Evolutionary conservation across 2,329 filamentous ascomycete genomes (phyloP), one percentile per base, ranked within the genome.

Genomic region (Hortaea sp.): DNA sequence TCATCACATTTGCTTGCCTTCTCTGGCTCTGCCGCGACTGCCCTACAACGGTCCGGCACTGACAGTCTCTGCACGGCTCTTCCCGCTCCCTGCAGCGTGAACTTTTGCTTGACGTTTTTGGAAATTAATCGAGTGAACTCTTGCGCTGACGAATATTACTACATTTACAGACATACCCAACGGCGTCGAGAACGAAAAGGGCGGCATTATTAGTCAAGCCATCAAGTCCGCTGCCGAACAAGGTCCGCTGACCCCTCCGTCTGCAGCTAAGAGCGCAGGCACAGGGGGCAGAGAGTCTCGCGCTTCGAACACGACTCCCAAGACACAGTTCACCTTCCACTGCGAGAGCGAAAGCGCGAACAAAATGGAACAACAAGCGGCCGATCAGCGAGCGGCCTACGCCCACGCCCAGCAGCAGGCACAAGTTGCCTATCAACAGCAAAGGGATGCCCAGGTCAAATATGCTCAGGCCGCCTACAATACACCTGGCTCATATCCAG

Each of bases 251-350:
- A 73, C 78, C 2, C 71, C 75, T 10, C 65, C 68, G 20, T 35
- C 32, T n/a, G 32, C 32, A 9, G 32, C 73, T 56, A 46, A 32
- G 10, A 11, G n/a, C 40, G 49, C 48, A 45, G 84, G 82, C 10
- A 82, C 88, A 61, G 85, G 90, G 61, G 92, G 88, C 65, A 30
- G 52, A 35, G 32, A 35, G 9, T 35, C 32, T 35, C 32, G 32
- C n/a, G 32, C 32, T 35, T 9, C 32, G 7, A 82, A 78, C 57
- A 63, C 77, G 4, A 80, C 85, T 4, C 78, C 83, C 5, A 87
- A 88, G 47, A 84, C 85, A 0, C 88, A 95, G 57, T 98, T 98
- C 64, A 98, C 92, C 7, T 98, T 98, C 62, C 94, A 88, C 9
- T 95, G 88, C 66, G 86, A 94, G 59, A 90, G 89, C 1, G 88